Evolutionary conservation across 139 green algal species (phyloP).

Genomic region (Haematococcus sp.): DNA sequence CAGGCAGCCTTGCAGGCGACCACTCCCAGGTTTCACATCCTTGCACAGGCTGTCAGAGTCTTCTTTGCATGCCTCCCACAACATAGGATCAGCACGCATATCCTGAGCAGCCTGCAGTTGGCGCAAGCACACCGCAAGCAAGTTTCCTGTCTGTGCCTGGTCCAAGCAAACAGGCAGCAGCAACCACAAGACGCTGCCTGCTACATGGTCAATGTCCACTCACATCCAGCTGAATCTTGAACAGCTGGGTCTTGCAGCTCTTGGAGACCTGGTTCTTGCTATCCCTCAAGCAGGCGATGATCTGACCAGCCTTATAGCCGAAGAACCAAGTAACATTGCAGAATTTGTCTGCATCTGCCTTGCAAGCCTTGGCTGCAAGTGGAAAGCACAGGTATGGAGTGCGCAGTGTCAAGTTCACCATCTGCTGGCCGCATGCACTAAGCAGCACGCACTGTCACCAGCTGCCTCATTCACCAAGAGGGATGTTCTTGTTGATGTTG

Average conservation of each 20-base stretch:
- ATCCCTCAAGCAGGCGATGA: slow-evolving; percentile 31
- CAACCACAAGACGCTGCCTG: no score
- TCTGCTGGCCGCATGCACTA: no score
- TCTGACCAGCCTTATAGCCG: slow-evolving; percentile 31
- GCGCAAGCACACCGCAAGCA: no score
- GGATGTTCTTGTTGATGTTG: slow-evolving; percentile 83
- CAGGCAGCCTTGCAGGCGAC: slow-evolving; percentile 68
- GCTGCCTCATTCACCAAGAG: slow-evolving; percentile 52
- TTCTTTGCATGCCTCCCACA: slow-evolving; percentile 32
- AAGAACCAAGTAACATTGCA: slow-evolving; percentile 60
- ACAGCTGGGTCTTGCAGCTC: slow-evolving; percentile 24
- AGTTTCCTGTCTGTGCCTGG: no score
- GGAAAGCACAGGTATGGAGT: neutral
- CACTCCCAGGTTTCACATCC: slow-evolving; percentile 57
- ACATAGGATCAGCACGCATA: slow-evolving; percentile 22
- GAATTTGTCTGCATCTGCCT: slow-evolving; percentile 62
- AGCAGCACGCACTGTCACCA: no score
- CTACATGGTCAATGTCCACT: no score
- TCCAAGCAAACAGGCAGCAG: no score
- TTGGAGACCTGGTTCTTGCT: slow-evolving; percentile 24
- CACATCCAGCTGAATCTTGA: slow-evolving; percentile 17
- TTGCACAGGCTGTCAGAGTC: slow-evolving; percentile 37
- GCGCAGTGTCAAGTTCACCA: no score
- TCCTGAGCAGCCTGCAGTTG: slow-evolving; percentile 23
- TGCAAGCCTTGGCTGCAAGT: slow-evolving; percentile 63